phyloP scores from a whole-genome alignment of 106 monocot species.

The Dendrobium nobile region DNA sequence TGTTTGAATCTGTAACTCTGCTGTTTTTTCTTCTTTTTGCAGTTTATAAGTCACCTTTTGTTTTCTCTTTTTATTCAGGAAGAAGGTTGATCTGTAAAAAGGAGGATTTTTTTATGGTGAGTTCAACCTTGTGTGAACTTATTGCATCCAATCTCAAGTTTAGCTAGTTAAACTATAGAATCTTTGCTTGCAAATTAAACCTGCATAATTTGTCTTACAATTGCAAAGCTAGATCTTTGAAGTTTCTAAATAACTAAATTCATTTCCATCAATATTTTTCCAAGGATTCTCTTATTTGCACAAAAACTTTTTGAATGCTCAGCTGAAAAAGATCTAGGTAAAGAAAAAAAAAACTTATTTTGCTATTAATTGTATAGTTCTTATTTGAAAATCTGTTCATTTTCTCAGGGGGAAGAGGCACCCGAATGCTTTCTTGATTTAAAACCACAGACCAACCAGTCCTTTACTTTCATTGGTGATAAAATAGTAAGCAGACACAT shows the following conservation, averaged over 20 bases:
- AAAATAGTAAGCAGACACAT: slow-evolving; percentile 52
- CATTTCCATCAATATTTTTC: too few relatives aligned
- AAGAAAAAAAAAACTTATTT: background rate
- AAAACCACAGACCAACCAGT: slow-evolving; percentile 13
- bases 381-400: background rate
- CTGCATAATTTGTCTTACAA: background rate
- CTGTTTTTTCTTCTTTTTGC: too few relatives aligned
- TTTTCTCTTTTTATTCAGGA: background rate
- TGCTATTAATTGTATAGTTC: background rate
- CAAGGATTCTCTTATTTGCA: background rate
- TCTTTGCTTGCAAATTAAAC: background rate
- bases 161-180: background rate
- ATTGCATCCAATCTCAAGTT: background rate
- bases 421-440: slow-evolving; percentile 21
- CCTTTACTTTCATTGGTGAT: slow-evolving; percentile 25
- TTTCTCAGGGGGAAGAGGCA: slow-evolving; percentile 59
- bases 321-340: background rate
- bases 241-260: too few relatives aligned
- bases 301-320: background rate
- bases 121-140: background rate
- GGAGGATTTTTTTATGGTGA: background rate
- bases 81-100: background rate
- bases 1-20: background rate
- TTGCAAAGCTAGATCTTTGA: background rate
- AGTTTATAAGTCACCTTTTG: background rate